Evolutionary conservation across 805 yeast genomes (phyloP), one percentile per base, ranked within the genome.

Genomic region (Deakozyma indianensis): DNA sequence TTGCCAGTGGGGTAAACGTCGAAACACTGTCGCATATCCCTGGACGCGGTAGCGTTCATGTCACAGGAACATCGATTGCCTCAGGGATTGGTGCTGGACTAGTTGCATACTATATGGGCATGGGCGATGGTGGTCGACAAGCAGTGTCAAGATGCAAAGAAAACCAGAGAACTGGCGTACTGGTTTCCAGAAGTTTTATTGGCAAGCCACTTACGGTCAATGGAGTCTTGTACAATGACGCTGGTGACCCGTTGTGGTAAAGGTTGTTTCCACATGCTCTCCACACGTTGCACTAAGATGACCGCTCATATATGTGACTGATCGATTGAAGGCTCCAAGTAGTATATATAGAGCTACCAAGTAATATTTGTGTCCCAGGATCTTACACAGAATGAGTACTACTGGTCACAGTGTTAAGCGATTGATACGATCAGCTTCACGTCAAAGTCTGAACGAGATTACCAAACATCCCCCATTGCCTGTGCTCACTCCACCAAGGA

Each of bases 81-180:
- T 81, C 95, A 21, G 96, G 96, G 35, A 94, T 87, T 57, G 88
- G 85, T 54, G 79, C 86, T 48, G 97, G 97, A 56, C 71, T 88
- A 59, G 75, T 87, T 55, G 77, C 95, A 3, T 88, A 88, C 69
- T 86, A 75, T 64, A 56, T 59, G 63, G 60, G 58, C 1, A 54
- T 56, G 52, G 53, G 38, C 16, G 38, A 32, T 32, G 38, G 38
- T 20, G 38, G 38, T 9, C 18, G 18, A 5, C 38, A 32, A 20
- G 38, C 38, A 14, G 38, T 32, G 9, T 5, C 9, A 11, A 7
- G 38, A n/a, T 32, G 38, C 38, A 32, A 32, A n/a, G 38, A 32
- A n/a, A 7, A 14, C 18, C 38, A 32, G 18, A 7, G 38, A 7
- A 5, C 4, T 20, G 38, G 18, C 16, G 18, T n/a, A 5, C 38